phyloP scores from a whole-genome alignment of 768 basidiomycete genomes.

The Tylopilus subfusipes region DNA sequence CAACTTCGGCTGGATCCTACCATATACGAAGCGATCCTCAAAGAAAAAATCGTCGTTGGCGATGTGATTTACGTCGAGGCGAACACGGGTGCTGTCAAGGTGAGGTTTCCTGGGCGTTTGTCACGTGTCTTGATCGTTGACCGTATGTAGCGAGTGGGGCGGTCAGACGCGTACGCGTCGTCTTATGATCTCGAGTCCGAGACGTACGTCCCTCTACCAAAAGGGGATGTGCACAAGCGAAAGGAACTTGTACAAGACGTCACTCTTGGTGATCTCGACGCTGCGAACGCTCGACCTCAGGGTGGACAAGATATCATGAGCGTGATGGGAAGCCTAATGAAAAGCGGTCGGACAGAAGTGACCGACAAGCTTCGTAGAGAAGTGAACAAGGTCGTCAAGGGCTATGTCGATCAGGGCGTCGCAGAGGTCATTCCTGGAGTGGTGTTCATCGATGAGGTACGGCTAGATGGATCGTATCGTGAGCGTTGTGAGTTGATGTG shows the following conservation, averaged over 20 bases:
- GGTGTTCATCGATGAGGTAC: slow-evolving; percentile 96
- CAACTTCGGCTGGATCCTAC: slow-evolving; percentile 91
- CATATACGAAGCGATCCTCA: slow-evolving; percentile 95
- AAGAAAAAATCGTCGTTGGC: slow-evolving; percentile 94
- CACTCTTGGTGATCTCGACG: slow-evolving; percentile 91
- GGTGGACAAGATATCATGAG: slow-evolving; percentile 99
- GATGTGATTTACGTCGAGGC: slow-evolving; percentile 96
- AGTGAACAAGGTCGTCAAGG: slow-evolving; percentile 96
- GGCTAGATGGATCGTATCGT: slow-evolving; percentile 16
- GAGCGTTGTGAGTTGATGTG: slow-evolving; percentile 1
- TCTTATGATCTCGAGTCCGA: slow-evolving; percentile 98
- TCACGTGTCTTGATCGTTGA: neutral
- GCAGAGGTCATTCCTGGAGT: slow-evolving; percentile 98
- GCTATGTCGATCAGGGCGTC: slow-evolving; percentile 97
- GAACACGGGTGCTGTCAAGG: slow-evolving; percentile 94
- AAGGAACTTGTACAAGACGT: slow-evolving; percentile 96
- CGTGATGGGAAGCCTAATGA: slow-evolving; percentile 91
- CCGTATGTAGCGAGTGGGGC: slow-evolving; percentile 73
- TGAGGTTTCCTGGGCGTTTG: slow-evolving; percentile 30
- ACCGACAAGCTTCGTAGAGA: slow-evolving; percentile 94
- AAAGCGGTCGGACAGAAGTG: slow-evolving; percentile 91
- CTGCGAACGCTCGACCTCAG: slow-evolving; percentile 93
- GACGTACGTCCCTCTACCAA: slow-evolving; percentile 96
- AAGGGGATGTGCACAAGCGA: slow-evolving; percentile 93
- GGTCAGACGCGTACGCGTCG: slow-evolving; percentile 96